A percentile compares a stretch with the other conserved stretches of the same genome.
Evolutionary conservation across 192 early-diverging fungal genomes (phyloP).

Genomic region (Polychytrium aggregatum): DNA sequence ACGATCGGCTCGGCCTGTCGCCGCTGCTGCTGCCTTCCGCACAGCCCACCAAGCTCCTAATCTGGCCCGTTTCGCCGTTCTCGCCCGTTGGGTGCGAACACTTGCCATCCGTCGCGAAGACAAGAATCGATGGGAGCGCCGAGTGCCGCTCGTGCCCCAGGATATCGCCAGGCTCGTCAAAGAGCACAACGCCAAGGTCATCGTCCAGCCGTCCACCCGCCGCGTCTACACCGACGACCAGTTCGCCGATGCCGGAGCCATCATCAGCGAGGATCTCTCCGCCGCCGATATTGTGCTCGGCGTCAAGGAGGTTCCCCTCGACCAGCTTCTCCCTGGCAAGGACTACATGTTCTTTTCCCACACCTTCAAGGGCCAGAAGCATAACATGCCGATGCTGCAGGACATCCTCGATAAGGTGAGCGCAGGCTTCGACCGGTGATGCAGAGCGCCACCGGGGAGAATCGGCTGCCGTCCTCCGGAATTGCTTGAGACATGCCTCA

Average conservation of each 20-base stretch:
- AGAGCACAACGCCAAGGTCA: conserved; percentile 63
- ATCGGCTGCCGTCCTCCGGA: too few relatives aligned
- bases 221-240: conserved; percentile 80
- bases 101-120: conserved; percentile 88
- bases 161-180: conserved; percentile 73
- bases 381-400: conserved; percentile 88
- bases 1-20: too few relatives aligned
- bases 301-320: conserved; percentile 89
- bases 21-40: too few relatives aligned
- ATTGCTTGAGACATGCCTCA: too few relatives aligned
- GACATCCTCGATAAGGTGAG: conserved; percentile 76
- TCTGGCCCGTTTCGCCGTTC: too few relatives aligned
- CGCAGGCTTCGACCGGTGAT: neutral
- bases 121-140: conserved; percentile 96
- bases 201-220: conserved; percentile 89
- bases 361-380: conserved; percentile 91
- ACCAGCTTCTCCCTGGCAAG: conserved; percentile 72
- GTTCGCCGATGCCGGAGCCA: conserved; percentile 75
- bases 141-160: conserved; percentile 79
- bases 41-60: too few relatives aligned
- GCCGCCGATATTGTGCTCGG: conserved; percentile 85
- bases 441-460: too few relatives aligned
- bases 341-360: conserved; percentile 94
- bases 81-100: too few relatives aligned
- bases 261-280: conserved; percentile 75